Conservation (phyloP, 1,284 basidiomycete genomes). For the Earliella scabrosa region DNA sequence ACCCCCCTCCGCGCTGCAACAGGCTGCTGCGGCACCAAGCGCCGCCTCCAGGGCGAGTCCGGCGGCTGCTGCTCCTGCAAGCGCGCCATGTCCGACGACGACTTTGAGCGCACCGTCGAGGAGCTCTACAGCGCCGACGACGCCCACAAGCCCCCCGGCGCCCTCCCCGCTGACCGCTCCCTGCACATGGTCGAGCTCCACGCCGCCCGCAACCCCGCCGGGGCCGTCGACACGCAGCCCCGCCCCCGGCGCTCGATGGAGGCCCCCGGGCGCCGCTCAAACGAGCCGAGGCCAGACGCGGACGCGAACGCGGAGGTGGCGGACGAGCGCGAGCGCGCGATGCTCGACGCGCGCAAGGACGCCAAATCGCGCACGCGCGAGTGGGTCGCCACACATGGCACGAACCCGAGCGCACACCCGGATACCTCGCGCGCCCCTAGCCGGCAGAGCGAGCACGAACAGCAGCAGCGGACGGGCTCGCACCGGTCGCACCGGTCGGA, state of each 20-base stretch:
- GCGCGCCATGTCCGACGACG: conserved; percentile 19
- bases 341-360: conserved; percentile 14
- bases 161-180: not conserved
- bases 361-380: conserved; percentile 21
- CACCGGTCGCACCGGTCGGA: conserved; percentile 10
- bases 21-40: not conserved
- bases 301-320: not conserved
- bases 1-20: no score
- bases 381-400: conserved; percentile 19
- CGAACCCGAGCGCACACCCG: conserved; percentile 5
- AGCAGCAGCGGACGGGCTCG: not conserved
- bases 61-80: conserved; percentile 20
- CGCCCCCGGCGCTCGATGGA: conserved; percentile 20
- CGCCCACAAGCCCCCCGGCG: not conserved
- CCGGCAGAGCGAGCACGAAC: not conserved
- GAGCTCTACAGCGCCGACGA: conserved; percentile 19
- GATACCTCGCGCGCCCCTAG: not conserved
- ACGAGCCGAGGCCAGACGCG: no score
- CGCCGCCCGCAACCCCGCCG: not conserved
- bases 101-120: conserved; percentile 25
- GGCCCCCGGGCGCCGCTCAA: conserved; percentile 1
- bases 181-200: conserved; percentile 22
- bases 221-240: conserved; percentile 14
- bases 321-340: conserved; percentile 10
- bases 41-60: not conserved